A percentile compares a stretch with the other conserved stretches of the same genome.
These are phyloP conservation scores for Melampsora americana DNA, from an alignment of 1,284 basidiomycete species.

Conservation along the genomic window DNA sequence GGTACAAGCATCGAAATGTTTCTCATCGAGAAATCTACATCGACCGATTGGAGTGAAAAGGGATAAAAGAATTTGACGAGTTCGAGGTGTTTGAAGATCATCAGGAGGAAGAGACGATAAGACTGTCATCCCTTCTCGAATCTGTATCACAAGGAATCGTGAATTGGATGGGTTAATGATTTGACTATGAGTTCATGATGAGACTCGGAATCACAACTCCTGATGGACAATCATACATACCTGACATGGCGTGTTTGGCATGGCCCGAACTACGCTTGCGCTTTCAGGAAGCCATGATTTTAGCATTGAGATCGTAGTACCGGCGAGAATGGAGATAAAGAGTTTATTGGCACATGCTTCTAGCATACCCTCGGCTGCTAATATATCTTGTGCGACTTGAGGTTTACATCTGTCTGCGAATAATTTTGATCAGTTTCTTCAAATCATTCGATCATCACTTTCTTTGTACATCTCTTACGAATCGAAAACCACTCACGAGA, in stretches of 20 bases:
- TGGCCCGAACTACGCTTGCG: conserved; percentile 87
- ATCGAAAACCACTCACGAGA: conserved; percentile 64
- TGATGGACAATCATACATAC: conserved; percentile 56
- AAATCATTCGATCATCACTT: not conserved
- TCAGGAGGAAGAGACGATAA: conserved; percentile 67
- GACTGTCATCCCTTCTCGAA: conserved; percentile 94
- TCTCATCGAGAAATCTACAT: conserved; percentile 89
- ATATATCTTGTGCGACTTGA: conserved; percentile 73
- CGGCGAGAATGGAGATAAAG: conserved; percentile 92
- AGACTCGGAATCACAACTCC: conserved; percentile 1
- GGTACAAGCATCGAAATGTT: conserved; percentile 97
- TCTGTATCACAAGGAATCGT: conserved; percentile 59
- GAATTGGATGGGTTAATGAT: not conserved
- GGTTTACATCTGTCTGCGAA: conserved; percentile 75
- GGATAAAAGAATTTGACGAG: conserved; percentile 75
- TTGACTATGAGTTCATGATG: not conserved
- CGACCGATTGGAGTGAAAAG: conserved; percentile 93
- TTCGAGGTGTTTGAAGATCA: conserved; percentile 59
- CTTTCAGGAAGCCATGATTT: conserved; percentile 67
- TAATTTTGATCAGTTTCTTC: not conserved
- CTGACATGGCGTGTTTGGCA: conserved; percentile 98
- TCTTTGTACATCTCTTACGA: not conserved
- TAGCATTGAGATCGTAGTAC: conserved; percentile 82
- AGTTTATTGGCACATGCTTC: conserved; percentile 85
- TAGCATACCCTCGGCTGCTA: conserved; percentile 73